Evolutionary conservation across 2,329 filamentous ascomycete genomes (phyloP).

Genomic region (Curvularia sp.): DNA sequence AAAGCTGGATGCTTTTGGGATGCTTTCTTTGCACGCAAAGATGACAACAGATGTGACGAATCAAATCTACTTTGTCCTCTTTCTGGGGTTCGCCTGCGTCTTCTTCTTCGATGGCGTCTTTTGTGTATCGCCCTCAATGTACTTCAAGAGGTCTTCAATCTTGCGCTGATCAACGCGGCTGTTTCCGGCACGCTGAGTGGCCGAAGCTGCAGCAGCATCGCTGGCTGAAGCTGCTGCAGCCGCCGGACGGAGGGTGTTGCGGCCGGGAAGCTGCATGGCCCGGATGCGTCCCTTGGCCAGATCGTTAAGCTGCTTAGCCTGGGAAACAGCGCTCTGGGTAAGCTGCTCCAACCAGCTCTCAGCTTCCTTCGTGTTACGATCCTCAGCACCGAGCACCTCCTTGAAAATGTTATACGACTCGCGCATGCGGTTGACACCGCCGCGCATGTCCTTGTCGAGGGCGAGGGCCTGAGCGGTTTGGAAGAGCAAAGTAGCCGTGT

Average conservation of each 20-base stretch:
- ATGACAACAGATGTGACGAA: not conserved
- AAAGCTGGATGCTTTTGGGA: conserved; percentile 5
- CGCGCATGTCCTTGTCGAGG: conserved; percentile 93
- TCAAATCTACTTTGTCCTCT: conserved; percentile 21
- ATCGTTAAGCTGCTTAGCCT: conserved; percentile 93
- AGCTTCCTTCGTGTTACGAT: conserved; percentile 98
- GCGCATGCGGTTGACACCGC: conserved; percentile 89
- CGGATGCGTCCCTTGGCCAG: conserved; percentile 75
- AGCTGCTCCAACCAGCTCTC: conserved; percentile 96
- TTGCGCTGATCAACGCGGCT: conserved; percentile 73
- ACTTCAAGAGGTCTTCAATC: conserved; percentile 92
- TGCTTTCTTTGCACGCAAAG: not conserved
- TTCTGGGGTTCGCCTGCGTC: conserved; percentile 53
- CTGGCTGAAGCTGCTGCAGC: conserved; percentile 66
- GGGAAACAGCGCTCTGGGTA: conserved; percentile 91
- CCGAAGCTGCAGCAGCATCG: conserved; percentile 51
- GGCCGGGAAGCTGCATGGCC: conserved; percentile 69
- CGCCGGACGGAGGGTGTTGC: conserved; percentile 64
- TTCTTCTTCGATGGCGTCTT: conserved; percentile 57
- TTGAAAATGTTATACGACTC: conserved; percentile 98
- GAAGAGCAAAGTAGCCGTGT: conserved; percentile 93
- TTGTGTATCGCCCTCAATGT: conserved; percentile 76
- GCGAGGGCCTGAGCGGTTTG: conserved; percentile 95
- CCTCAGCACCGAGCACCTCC: conserved; percentile 80
- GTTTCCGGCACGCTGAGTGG: conserved; percentile 49